Base-by-base conservation (phyloP, 2,329 filamentous ascomycete species). In the Cadophora malorum region DNA sequence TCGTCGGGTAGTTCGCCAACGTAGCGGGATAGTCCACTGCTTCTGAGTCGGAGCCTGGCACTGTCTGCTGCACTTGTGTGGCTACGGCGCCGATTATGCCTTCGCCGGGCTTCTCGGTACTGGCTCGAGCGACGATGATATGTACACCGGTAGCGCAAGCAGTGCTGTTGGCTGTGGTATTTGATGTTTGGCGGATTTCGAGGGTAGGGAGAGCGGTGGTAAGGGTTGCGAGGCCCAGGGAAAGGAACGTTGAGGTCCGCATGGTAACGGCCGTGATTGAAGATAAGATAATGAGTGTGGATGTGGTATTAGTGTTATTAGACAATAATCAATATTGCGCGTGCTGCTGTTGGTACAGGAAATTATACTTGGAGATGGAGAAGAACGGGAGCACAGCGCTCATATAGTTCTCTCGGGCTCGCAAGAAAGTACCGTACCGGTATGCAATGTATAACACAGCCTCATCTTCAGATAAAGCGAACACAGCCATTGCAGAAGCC, bases 81-180 rank as follows among this genome's bases (percentile, higher is more conserved):
- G 78, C 78, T 4, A 81, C 76, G 21, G 68, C 49, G 8, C 75
- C 76, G 23, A 78, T 75, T 7, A 76, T 72, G n/a, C 79, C 79
- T 50, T 78, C 74, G 3, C 78, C 79, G 1, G 74, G 71, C 10
- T 58, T n/a, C 72, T 79, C 78, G 21, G 76, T 77, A 38, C 74
- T 76, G 14, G 76, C 79, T 9, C 79, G 76, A 0, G 78, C 78
- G 6, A 79, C 78, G 60, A 81, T 78, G 67, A 80, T 79, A 70
- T 80, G 73, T 1, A 73, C 64, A 2, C 67, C 64, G 3, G 67
- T 67, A 3, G 62, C 63, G 38, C 64, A 67, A 35, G 66, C 35
- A 4, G 65, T 64, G 16, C 47, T 65, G 25, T 62, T 66, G 14
- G 14, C 61, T 19, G 47, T 28, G 45, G 52, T 49, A 16, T 62